Evolutionary conservation across 257 asterid species (phyloP), one percentile per base, ranked within the genome.

Genomic region (Penstemon eatonii): DNA sequence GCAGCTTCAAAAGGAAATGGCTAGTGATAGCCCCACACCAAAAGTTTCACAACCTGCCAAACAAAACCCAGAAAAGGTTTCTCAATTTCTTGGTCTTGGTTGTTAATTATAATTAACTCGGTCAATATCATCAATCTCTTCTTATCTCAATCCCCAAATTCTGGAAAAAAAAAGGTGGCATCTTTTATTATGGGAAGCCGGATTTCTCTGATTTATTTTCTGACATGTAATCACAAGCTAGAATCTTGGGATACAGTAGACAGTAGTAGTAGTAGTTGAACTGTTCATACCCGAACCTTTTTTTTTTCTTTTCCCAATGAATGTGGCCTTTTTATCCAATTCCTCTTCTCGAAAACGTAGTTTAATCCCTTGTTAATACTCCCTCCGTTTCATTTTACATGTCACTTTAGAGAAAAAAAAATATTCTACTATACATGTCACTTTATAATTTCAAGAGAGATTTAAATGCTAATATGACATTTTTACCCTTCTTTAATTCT

Each of bases 1-100:
- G 70, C 76, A 76, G 33, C 81, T 42, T 68, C 78, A 72, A 41
- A 73, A 73, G 85, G 89, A 79, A 40, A 70, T 82, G 82, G 72
- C 84, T 36, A 68, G 63, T 76, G 78, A 81, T 65, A 80, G 78
- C 74, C 71, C 81, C 18, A 73, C 76, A 70, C 38, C 64, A 36
- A 80, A 74, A 33, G 60, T 40, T 63, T 76, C 84, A 49, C 85
- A 73, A 73, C 49, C 76, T 65, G 66, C 79, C 39, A 91, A 83
- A 74, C 76, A 75, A 60, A 60, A 76, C 65, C 62, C 80, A 66
- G 87, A 86, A 66, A 91, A 89, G 98, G 96, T 87, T 57, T 57
- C 37, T 57, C 12, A 33, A 9, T 33, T 6, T 15, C 38, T 9
- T 60, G 50, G 49, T 60, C 36, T 38, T 39, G 47, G 12, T 37